Evolutionary conservation across 2,329 filamentous ascomycete species (phyloP).

Genomic region (Mycosphaerella arachidis): DNA sequence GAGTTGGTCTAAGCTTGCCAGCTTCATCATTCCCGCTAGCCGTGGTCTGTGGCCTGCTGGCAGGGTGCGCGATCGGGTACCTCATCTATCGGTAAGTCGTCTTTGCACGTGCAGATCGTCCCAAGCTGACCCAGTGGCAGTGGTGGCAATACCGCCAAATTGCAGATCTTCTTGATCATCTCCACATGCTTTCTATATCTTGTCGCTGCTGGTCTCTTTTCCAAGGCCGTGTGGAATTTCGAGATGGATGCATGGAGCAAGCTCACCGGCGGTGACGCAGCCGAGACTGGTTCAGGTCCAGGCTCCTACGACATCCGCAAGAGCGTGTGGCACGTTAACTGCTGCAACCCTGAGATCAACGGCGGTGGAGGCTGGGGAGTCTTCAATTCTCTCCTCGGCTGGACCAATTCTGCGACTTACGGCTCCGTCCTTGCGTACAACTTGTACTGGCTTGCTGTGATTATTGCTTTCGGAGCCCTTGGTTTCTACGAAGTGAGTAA

Average conservation of each 20-base stretch:
- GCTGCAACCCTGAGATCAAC: conserved; percentile 69
- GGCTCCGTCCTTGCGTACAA: conserved; percentile 85
- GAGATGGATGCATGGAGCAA: conserved; percentile 66
- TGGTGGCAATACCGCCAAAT: conserved; percentile 59
- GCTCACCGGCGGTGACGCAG: conserved; percentile 58
- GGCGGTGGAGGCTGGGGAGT: conserved; percentile 79
- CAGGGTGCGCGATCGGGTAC: conserved; percentile 64
- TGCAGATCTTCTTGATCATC: conserved; percentile 74
- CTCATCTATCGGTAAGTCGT: conserved; percentile 67
- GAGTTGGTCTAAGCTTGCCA: conserved; percentile 71
- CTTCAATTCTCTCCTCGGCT: conserved; percentile 80
- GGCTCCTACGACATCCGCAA: conserved; percentile 75
- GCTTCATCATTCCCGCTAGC: conserved; percentile 73
- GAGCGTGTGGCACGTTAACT: conserved; percentile 81
- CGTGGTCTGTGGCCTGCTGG: conserved; percentile 65
- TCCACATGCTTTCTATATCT: conserved; percentile 82
- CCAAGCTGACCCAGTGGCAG: conserved; percentile 30
- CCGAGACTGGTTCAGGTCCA: conserved; percentile 61
- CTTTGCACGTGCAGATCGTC: not conserved
- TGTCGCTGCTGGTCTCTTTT: conserved; percentile 77
- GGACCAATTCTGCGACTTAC: conserved; percentile 84
- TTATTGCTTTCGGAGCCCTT: conserved; percentile 59
- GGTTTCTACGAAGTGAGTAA: conserved; percentile 56
- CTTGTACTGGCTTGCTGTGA: conserved; percentile 74
- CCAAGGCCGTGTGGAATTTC: conserved; percentile 69